Percentiles rank a stretch among this genome's conserved stretches.
These are phyloP conservation scores for Parietichytrium sp. DNA, from an alignment of 108 stramenopile genomes.

Conservation along the genomic window DNA sequence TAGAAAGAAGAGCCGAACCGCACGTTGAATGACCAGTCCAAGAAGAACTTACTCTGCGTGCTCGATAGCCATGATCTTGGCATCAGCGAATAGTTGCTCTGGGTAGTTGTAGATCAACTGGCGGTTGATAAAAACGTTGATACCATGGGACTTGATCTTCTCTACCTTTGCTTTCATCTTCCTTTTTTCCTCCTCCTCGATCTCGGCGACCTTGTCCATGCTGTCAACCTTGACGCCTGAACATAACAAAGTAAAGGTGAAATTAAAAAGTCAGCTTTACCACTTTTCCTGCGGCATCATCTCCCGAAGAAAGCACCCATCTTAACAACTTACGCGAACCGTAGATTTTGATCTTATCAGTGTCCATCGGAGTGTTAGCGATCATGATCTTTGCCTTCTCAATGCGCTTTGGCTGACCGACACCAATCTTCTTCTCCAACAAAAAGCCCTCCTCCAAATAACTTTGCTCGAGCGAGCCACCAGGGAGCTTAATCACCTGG, in stretches of 20 bases:
- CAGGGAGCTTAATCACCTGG: conserved; percentile 91
- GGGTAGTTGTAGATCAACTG: conserved; percentile 99
- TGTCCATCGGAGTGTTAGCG: conserved; percentile 99
- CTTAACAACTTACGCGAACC: no score
- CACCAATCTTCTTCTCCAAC: conserved; percentile 90
- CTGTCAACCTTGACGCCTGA: conserved; percentile 91
- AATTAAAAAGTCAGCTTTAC: no score
- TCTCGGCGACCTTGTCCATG: conserved; percentile 94
- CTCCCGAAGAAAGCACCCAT: no score
- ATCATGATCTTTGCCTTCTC: conserved; percentile 95
- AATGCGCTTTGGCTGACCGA: conserved; percentile 89
- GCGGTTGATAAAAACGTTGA: conserved; percentile 98
- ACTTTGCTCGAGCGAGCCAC: conserved; percentile 86
- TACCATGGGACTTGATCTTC: conserved; percentile 92
- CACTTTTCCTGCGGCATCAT: no score
- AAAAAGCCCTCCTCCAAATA: conserved; percentile 97
- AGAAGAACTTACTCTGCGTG: no score
- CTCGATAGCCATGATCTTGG: conserved; percentile 96
- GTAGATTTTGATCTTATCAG: conserved; percentile 99
- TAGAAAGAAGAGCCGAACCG: no score
- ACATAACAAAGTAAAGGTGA: no score
- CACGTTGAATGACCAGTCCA: no score
- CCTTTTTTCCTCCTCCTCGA: conserved; percentile 96
- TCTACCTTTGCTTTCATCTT: conserved; percentile 96
- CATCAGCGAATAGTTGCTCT: conserved; percentile 90